These are phyloP conservation scores for Aphanoascus verrucosus DNA, from an alignment of 2,329 filamentous ascomycete species.

Conservation along the genomic window DNA sequence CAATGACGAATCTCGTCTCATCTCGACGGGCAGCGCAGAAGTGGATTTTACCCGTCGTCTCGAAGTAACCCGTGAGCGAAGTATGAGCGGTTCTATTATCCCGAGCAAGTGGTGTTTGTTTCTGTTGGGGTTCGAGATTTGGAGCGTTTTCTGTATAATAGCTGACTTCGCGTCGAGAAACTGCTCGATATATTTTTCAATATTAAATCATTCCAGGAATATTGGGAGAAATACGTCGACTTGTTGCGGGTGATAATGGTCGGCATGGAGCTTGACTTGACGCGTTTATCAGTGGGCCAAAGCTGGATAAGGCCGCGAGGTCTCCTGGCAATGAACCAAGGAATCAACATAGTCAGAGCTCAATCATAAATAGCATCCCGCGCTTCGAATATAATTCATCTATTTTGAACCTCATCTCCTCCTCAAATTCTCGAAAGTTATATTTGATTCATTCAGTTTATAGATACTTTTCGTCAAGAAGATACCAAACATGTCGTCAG, in stretches of 20 bases:
- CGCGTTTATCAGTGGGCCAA: constrained; percentile 4
- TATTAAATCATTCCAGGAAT: too few relatives aligned
- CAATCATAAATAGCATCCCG: neutral
- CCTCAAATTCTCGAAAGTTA: neutral
- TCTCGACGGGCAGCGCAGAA: too few relatives aligned
- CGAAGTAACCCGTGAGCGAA: too few relatives aligned
- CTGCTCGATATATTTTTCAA: too few relatives aligned
- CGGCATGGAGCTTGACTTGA: neutral
- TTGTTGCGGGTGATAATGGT: neutral
- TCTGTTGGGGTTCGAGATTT: too few relatives aligned
- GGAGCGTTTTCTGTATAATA: too few relatives aligned
- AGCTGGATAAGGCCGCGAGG: neutral
- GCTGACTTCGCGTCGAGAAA: too few relatives aligned
- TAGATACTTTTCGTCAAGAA: neutral
- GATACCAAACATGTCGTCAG: constrained; percentile 37
- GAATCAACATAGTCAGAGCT: neutral
- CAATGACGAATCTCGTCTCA: too few relatives aligned
- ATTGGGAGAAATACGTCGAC: neutral
- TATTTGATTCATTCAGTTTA: neutral
- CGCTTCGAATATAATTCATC: neutral
- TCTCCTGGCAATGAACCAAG: neutral
- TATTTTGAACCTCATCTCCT: neutral
- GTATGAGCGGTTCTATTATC: too few relatives aligned
- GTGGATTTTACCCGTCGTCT: too few relatives aligned
- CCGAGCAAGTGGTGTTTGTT: too few relatives aligned